These are phyloP conservation scores for Lodderomyces pseudojiufengensis DNA, from an alignment of 1,139 yeast species.

Conservation along the genomic window DNA sequence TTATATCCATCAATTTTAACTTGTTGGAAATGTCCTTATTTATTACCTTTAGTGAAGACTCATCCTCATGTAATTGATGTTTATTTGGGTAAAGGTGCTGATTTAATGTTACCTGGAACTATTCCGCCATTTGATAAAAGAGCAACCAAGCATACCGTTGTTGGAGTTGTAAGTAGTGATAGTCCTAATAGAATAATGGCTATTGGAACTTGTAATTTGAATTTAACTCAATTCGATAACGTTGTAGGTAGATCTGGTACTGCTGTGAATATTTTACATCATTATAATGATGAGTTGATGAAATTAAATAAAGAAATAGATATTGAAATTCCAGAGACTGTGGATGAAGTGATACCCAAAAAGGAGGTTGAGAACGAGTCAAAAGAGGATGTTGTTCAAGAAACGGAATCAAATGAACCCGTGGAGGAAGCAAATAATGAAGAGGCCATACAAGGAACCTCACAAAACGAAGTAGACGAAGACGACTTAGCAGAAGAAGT, in stretches of 20 bases:
- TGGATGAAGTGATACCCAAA: constrained; percentile 22
- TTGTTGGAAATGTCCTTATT: constrained; percentile 63
- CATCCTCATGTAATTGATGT: constrained; percentile 67
- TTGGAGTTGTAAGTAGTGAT: constrained; percentile 64
- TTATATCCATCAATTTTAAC: constrained; percentile 72
- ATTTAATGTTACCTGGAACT: constrained; percentile 89
- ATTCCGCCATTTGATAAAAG: constrained; percentile 66
- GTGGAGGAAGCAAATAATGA: constrained; percentile 6
- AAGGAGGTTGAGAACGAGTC: constrained; percentile 15
- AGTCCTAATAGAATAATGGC: constrained; percentile 68
- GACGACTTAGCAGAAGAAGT: constrained; percentile 11
- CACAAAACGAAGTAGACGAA: constrained; percentile 21
- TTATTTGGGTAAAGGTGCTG: constrained; percentile 67
- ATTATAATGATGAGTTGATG: constrained; percentile 50
- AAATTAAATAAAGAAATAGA: constrained; percentile 44
- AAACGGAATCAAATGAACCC: constrained; percentile 1
- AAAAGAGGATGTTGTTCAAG: constrained; percentile 21
- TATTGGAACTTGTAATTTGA: constrained; percentile 61
- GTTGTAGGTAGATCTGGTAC: constrained; percentile 59
- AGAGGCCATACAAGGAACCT: constrained; percentile 10
- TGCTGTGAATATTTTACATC: constrained; percentile 63
- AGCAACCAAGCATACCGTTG: constrained; percentile 51
- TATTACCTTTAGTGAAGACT: constrained; percentile 66
- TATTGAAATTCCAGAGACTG: constrained; percentile 37
- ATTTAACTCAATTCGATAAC: constrained; percentile 40